Conservation (phyloP, 1,284 basidiomycete species). For the Chalciporus sp. region DNA sequence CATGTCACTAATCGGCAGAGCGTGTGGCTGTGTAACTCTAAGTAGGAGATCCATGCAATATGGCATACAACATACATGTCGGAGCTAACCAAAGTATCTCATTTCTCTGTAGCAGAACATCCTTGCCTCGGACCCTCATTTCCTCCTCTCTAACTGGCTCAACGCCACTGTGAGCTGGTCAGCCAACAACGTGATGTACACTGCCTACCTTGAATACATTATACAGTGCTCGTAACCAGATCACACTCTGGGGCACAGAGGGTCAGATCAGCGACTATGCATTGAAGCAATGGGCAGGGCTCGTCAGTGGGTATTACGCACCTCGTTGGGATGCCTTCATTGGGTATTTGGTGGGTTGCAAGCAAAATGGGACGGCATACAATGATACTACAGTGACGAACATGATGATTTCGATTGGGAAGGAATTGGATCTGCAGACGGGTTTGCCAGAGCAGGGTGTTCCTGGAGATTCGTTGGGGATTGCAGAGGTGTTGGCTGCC, state of each 20-base stretch:
- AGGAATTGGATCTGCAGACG: constrained; percentile 32
- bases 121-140: constrained; percentile 39
- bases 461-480: constrained; percentile 29
- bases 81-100: too few species aligned
- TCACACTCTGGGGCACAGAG: constrained; percentile 47
- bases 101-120: too few species aligned
- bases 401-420: constrained; percentile 38
- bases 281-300: constrained; percentile 49
- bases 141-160: constrained; percentile 43
- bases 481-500: constrained; percentile 22
- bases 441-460: constrained; percentile 24
- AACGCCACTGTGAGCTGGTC: constrained; percentile 37
- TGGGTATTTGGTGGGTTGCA: constrained; percentile 34
- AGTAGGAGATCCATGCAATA: too few species aligned
- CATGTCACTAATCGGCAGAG: too few species aligned
- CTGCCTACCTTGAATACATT: constrained; percentile 41
- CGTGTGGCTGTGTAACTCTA: too few species aligned
- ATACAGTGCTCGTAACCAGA: constrained; percentile 46
- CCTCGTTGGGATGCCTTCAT: constrained; percentile 41
- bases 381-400: constrained; percentile 28
- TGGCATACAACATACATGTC: too few species aligned
- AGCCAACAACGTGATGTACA: constrained; percentile 34
- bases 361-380: constrained; percentile 33
- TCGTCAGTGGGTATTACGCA: constrained; percentile 42
- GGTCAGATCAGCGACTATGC: constrained; percentile 49